Conservation (phyloP, 169 alveolate species). For the Amoebophrya sp. region DNA sequence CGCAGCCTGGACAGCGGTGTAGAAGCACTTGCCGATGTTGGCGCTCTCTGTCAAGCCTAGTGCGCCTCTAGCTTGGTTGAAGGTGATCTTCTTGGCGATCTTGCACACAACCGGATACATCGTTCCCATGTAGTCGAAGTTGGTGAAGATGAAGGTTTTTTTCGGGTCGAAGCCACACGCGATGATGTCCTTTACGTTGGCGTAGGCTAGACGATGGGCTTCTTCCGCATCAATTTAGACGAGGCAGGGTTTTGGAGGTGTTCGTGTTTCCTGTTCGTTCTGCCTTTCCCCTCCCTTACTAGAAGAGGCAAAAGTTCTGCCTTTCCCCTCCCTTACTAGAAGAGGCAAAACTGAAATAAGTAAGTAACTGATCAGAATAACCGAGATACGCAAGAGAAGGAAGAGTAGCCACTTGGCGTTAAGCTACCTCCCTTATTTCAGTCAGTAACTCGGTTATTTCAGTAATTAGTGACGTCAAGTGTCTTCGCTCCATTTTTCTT, state of each 20-base stretch:
- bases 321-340: constrained; percentile 73
- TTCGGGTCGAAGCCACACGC: constrained; percentile 97
- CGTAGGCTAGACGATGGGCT: constrained; percentile 64
- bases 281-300: constrained; percentile 68
- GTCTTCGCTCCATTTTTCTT: too few relatives aligned
- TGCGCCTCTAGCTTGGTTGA: constrained; percentile 75
- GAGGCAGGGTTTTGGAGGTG: neutral
- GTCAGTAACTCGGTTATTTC: too few relatives aligned
- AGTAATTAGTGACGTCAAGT: too few relatives aligned
- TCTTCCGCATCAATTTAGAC: constrained; percentile 20
- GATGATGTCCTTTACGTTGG: constrained; percentile 96
- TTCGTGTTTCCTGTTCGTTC: neutral
- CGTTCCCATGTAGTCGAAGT: constrained; percentile 51
- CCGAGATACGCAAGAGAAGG: too few relatives aligned
- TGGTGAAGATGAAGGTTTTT: constrained; percentile 92
- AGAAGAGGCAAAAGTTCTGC: too few relatives aligned
- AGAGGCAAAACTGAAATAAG: too few relatives aligned
- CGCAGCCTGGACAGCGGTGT: constrained; percentile 84
- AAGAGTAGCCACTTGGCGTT: too few relatives aligned
- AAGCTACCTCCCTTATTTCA: too few relatives aligned
- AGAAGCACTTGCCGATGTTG: constrained; percentile 88
- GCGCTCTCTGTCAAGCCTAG: constrained; percentile 42
- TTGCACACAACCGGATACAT: constrained; percentile 80
- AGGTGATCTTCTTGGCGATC: constrained; percentile 87
- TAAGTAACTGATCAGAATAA: too few relatives aligned